Evolutionary conservation across 2,329 filamentous ascomycete species (phyloP), one percentile per base, ranked within the genome.

Genomic region (Pseudogymnoascus sp.): DNA sequence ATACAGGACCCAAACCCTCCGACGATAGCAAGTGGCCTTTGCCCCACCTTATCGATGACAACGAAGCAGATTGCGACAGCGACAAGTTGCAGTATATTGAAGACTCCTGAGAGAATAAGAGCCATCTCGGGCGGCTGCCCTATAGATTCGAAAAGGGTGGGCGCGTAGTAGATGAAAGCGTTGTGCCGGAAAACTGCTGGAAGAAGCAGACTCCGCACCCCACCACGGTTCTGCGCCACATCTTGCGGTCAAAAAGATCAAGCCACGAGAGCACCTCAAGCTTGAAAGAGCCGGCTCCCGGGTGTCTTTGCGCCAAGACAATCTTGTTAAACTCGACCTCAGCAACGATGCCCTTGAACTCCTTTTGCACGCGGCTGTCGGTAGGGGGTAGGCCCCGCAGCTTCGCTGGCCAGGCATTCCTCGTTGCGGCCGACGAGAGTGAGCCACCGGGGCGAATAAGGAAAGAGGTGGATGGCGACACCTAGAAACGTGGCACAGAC

Each of bases 131-230:
- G 70, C 61, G 75, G 69, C 19, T 79, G 69, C 2, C 78, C 78
- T 72, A 80, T 78, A 1, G 76, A 77, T 66, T 80, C 70, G 82
- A 37, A 37, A 14, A 37, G 35, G 12, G 35, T 37, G 0, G 84
- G 83, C 26, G 83, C 83, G 72, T 85, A 87, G 74, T 86, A 86
- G 64, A 82, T 81, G 69, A 87, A 78, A 0, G 83, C 78, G 63
- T 82, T 83, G 70, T 81, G 0, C 79, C 79, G 4, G 77, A 76
- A 72, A 72, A 79, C 67, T 79, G 77, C 67, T 84, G 81, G 70
- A 83, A 83, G 35, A 37, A 37, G 35, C 35, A 37, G 35, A 37
- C 35, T 37, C 35, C 65, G 83, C 82, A 37, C 12, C 35, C 35
- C 12, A 84, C 75, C 50, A 78, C 76, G 0, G 79, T 81, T 24